phyloP scores from a whole-genome alignment of 2,329 filamentous ascomycete species.

The Coleophoma eucalyptorum region DNA sequence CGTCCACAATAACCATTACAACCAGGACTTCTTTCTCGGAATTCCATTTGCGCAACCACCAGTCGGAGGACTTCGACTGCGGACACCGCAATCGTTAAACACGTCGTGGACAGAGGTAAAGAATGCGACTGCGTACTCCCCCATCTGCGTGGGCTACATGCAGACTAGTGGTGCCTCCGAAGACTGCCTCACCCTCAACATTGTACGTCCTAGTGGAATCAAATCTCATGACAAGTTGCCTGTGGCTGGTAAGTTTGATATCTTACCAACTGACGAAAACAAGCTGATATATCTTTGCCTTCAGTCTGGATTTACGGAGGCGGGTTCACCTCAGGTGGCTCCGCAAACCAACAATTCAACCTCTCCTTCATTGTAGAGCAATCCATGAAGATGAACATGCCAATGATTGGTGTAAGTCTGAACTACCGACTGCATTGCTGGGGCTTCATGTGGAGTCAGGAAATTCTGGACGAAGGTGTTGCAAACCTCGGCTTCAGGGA shows the following conservation, averaged over 20 bases:
- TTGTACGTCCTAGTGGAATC: constrained; percentile 42
- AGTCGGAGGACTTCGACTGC: constrained; percentile 7
- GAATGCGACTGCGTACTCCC: constrained; percentile 6
- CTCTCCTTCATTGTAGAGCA: constrained; percentile 49
- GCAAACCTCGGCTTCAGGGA: constrained; percentile 41
- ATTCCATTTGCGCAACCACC: constrained; percentile 15
- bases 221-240: constrained; percentile 32
- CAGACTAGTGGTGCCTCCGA: constrained; percentile 25
- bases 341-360: constrained; percentile 48
- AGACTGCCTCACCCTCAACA: constrained; percentile 50
- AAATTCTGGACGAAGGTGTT: constrained; percentile 34
- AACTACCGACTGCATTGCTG: constrained; percentile 41
- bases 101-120: constrained; percentile 1
- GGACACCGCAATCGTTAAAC: constrained; percentile 6
- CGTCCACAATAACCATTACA: constrained; percentile 6
- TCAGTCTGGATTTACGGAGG: constrained; percentile 54
- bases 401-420: constrained; percentile 40
- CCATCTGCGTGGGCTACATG: constrained; percentile 5
- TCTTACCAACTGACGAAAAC: no score
- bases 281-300: no score
- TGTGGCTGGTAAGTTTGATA: no score
- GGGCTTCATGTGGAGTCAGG: constrained; percentile 38
- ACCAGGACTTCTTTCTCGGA: constrained; percentile 15
- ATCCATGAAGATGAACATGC: constrained; percentile 34
- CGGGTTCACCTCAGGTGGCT: constrained; percentile 37